Conservation (phyloP, 495 filamentous ascomycete genomes). For the Coniosporium apollinis region DNA sequence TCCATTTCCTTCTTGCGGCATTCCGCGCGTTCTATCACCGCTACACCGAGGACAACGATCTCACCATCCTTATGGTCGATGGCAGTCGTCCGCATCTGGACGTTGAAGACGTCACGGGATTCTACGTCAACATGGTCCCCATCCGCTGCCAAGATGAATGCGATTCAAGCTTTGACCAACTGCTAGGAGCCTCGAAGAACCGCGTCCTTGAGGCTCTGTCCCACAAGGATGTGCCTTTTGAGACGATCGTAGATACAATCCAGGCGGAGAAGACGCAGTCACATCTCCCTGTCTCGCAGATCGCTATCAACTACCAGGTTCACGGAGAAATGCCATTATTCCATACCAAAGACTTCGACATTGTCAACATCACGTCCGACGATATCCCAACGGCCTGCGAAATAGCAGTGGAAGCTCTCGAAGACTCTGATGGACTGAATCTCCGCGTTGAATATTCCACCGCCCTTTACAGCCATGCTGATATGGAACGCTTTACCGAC, state of each 20-base stretch:
- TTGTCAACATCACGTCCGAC: neutral
- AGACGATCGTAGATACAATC: neutral
- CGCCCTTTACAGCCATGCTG: no score
- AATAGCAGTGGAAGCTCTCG: neutral
- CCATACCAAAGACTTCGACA: neutral
- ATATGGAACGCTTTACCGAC: no score
- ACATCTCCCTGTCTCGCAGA: neutral
- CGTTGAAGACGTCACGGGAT: neutral
- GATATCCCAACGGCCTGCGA: neutral
- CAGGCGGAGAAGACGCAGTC: neutral
- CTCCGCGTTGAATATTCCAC: no score
- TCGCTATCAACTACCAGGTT: neutral
- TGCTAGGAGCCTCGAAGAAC: neutral
- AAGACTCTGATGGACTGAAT: no score
- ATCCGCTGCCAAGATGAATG: neutral
- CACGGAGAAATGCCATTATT: neutral
- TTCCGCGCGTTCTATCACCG: conserved; percentile 20
- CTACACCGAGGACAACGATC: conserved; percentile 5
- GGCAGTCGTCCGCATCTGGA: conserved; percentile 3
- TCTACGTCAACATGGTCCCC: neutral
- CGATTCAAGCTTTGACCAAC: no score
- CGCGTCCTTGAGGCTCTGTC: neutral
- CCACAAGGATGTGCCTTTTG: neutral
- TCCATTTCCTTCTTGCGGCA: conserved; percentile 30
- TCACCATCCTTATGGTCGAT: conserved; percentile 5